phyloP scores from a whole-genome alignment of 106 monocot genomes.

The Posidonia australis region DNA sequence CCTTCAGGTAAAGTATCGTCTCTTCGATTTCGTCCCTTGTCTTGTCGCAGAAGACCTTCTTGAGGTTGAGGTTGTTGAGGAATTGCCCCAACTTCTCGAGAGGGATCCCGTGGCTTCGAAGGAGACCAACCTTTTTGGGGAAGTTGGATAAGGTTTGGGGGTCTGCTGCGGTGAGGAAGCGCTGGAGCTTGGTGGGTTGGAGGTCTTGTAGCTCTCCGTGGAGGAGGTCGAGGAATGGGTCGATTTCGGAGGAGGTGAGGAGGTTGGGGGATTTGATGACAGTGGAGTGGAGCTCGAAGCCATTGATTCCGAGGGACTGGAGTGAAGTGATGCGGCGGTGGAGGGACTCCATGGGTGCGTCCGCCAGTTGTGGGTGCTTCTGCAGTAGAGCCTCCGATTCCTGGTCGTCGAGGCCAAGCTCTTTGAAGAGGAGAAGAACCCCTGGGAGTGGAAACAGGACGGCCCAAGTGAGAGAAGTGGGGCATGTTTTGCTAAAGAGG shows the following conservation, averaged over 20 bases:
- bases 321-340: slow-evolving; percentile 20
- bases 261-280: slow-evolving; percentile 30
- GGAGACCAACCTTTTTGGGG: slow-evolving; percentile 9
- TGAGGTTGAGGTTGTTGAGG: slow-evolving; percentile 35
- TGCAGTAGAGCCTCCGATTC: slow-evolving; percentile 19
- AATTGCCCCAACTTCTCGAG: slow-evolving; percentile 29
- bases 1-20: slow-evolving; percentile 31
- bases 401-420: slow-evolving; percentile 19
- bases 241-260: slow-evolving; percentile 22
- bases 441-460: not conserved
- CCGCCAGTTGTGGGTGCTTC: slow-evolving; percentile 16
- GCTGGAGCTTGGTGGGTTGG: slow-evolving; percentile 34
- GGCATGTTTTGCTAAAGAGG: not conserved
- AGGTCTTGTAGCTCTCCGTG: slow-evolving; percentile 10
- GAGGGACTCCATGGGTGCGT: slow-evolving; percentile 17
- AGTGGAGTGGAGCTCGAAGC: slow-evolving; percentile 16
- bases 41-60: slow-evolving; percentile 40
- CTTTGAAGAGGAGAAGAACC: slow-evolving; percentile 7
- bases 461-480: not conserved
- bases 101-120: slow-evolving; percentile 33
- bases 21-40: slow-evolving; percentile 23
- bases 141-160: slow-evolving; percentile 12
- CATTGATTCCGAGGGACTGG: slow-evolving; percentile 16
- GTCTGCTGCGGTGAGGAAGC: slow-evolving; percentile 24
- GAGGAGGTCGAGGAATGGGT: slow-evolving; percentile 26